Conservation (phyloP, 2,329 filamentous ascomycete genomes). For the Colletotrichum plurivorum region DNA sequence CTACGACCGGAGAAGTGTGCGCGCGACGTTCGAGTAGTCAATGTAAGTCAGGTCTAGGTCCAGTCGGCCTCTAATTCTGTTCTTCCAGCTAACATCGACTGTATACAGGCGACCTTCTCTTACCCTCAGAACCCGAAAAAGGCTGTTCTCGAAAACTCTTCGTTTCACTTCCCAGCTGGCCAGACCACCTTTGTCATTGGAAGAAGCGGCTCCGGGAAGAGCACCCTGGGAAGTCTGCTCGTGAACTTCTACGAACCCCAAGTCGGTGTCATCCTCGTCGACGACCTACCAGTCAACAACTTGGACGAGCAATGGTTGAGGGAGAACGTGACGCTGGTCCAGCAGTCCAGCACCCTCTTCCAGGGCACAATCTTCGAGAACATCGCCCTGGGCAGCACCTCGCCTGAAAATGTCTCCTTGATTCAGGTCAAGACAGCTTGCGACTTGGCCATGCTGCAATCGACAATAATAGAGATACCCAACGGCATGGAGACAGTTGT, state of each 20-base stretch:
- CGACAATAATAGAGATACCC: constrained; percentile 76
- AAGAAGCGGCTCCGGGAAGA: constrained; percentile 91
- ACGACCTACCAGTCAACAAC: constrained; percentile 72
- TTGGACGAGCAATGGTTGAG: constrained; percentile 82
- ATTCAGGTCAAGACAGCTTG: constrained; percentile 74
- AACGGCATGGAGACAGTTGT: constrained; percentile 80
- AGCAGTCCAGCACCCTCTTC: constrained; percentile 87
- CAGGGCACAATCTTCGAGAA: constrained; percentile 85
- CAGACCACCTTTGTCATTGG: constrained; percentile 87
- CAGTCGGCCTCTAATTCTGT: not conserved
- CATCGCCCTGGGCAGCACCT: constrained; percentile 77
- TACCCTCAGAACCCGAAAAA: constrained; percentile 80
- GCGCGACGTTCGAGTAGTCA: constrained; percentile 78
- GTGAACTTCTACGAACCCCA: constrained; percentile 81
- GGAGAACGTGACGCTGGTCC: constrained; percentile 82
- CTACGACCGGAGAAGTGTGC: constrained; percentile 57
- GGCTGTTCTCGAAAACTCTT: constrained; percentile 71
- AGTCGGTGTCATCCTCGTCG: constrained; percentile 77
- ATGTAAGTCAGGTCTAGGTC: constrained; percentile 63
- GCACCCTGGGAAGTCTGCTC: constrained; percentile 86
- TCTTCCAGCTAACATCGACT: not conserved
- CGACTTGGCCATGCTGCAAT: constrained; percentile 77
- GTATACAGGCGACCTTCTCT: constrained; percentile 79
- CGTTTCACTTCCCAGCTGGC: constrained; percentile 79
- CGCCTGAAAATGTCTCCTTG: constrained; percentile 54